Evolutionary conservation across 129 eudicot genomes (phyloP).

Genomic region (Artemisia tridentata): DNA sequence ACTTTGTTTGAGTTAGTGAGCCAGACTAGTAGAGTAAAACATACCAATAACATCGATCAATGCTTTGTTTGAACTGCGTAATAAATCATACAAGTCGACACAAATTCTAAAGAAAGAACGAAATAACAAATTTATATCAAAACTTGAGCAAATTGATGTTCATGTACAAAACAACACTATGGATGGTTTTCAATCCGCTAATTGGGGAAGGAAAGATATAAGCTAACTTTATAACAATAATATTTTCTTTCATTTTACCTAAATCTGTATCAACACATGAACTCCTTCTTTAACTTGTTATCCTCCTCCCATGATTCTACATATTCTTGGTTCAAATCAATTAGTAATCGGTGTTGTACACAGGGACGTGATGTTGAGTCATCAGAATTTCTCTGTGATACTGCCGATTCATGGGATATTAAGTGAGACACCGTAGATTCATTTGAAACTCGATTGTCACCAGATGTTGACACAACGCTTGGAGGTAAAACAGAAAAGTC

Average conservation of each 20-base stretch:
- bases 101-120: slow-evolving; percentile 5
- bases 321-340: slow-evolving; percentile 38
- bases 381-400: slow-evolving; percentile 28
- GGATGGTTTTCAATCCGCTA: slow-evolving; percentile 32
- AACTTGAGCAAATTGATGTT: slow-evolving; percentile 28
- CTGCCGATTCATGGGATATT: slow-evolving; percentile 17
- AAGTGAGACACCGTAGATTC: slow-evolving; percentile 23
- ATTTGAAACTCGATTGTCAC: slow-evolving; percentile 25
- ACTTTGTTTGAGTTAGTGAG: background rate
- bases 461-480: slow-evolving; percentile 28
- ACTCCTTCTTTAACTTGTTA: slow-evolving; percentile 27
- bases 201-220: slow-evolving; percentile 30
- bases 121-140: slow-evolving; percentile 37
- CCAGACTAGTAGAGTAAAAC: slow-evolving; percentile 9
- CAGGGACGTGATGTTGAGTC: slow-evolving; percentile 28
- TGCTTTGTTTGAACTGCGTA: background rate
- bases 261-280: slow-evolving; percentile 28
- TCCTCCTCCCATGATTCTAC: slow-evolving; percentile 37
- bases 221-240: slow-evolving; percentile 15
- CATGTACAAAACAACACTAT: slow-evolving; percentile 34
- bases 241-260: slow-evolving; percentile 28
- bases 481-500: slow-evolving; percentile 25
- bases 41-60: background rate
- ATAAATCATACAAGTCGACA: background rate
- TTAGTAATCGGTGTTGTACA: slow-evolving; percentile 19